Evolutionary conservation across 306 rosid genomes (phyloP).

Genomic region (Lathyrus oleraceus): DNA sequence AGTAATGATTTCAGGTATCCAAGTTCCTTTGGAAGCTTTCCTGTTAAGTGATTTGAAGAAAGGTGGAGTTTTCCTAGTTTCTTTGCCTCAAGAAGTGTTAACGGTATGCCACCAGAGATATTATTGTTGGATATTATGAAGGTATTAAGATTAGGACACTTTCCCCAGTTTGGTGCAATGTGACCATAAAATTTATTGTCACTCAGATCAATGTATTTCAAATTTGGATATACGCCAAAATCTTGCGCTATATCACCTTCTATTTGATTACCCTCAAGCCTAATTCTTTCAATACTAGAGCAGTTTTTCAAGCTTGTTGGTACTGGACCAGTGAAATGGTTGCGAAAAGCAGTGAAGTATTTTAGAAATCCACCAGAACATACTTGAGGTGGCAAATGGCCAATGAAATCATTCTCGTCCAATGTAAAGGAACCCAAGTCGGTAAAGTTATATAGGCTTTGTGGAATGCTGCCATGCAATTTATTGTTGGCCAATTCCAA

Average conservation of each 20-base stretch:
- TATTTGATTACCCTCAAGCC: slow-evolving; percentile 28
- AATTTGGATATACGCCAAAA: slow-evolving; percentile 38
- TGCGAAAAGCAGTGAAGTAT: not conserved
- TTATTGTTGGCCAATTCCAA: not conserved
- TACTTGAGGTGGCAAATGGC: slow-evolving; percentile 27
- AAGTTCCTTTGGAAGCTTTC: slow-evolving; percentile 44
- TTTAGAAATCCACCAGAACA: not conserved
- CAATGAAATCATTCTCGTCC: not conserved
- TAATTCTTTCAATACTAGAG: slow-evolving; percentile 17
- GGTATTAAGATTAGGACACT: not conserved
- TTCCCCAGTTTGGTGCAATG: slow-evolving; percentile 32
- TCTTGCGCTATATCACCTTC: slow-evolving; percentile 40
- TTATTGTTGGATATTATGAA: slow-evolving; percentile 13
- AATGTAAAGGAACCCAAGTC: not conserved
- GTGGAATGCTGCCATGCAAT: slow-evolving; percentile 10
- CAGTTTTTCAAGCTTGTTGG: slow-evolving; percentile 35
- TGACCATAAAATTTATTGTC: slow-evolving; percentile 35
- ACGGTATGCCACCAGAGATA: slow-evolving; percentile 30
- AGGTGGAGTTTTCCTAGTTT: slow-evolving; percentile 30
- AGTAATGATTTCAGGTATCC: not conserved
- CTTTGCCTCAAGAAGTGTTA: not conserved
- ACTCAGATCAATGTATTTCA: slow-evolving; percentile 27
- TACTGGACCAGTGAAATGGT: slow-evolving; percentile 15
- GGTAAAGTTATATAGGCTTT: not conserved
- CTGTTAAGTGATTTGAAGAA: slow-evolving; percentile 33